Conservation (phyloP, 805 yeast genomes). For the Lipomyces anomalus region DNA sequence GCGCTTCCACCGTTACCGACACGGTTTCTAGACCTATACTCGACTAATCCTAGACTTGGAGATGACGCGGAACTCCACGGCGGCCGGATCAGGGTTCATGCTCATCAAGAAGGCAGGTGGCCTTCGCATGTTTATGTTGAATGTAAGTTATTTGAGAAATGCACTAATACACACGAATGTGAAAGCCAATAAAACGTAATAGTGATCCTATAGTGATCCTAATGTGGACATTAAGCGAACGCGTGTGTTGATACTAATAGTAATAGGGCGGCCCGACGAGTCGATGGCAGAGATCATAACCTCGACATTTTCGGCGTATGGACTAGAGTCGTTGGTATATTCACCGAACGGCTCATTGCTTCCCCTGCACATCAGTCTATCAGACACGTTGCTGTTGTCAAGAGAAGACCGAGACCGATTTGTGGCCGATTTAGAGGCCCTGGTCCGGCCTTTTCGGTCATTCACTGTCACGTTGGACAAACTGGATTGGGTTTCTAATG, state of each 20-base stretch:
- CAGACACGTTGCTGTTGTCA: constrained; percentile 15
- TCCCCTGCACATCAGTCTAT: constrained; percentile 19
- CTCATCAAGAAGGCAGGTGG: constrained; percentile 17
- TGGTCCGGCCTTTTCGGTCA: background rate
- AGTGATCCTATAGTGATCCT: background rate
- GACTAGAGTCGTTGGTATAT: constrained; percentile 8
- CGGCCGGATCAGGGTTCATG: constrained; percentile 15
- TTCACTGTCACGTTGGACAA: constrained; percentile 5
- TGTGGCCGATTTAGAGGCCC: background rate
- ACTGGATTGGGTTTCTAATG: constrained; percentile 14
- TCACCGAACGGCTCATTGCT: constrained; percentile 15
- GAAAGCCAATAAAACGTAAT: background rate
- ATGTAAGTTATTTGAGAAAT: background rate
- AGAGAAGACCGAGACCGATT: constrained; percentile 8
- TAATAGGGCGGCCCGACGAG: constrained; percentile 4
- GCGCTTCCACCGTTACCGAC: constrained; percentile 19
- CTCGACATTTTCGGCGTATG: background rate
- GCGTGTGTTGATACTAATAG: constrained; percentile 1
- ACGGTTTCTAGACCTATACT: constrained; percentile 15
- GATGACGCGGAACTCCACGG: constrained; percentile 18
- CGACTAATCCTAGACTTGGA: constrained; percentile 16
- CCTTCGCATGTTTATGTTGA: constrained; percentile 21
- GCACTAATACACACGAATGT: background rate
- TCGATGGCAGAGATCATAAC: background rate
- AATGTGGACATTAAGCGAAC: constrained; percentile 10